These are phyloP conservation scores for Linanthus parryae DNA, from an alignment of 148 eudicot genomes.

Conservation along the genomic window DNA sequence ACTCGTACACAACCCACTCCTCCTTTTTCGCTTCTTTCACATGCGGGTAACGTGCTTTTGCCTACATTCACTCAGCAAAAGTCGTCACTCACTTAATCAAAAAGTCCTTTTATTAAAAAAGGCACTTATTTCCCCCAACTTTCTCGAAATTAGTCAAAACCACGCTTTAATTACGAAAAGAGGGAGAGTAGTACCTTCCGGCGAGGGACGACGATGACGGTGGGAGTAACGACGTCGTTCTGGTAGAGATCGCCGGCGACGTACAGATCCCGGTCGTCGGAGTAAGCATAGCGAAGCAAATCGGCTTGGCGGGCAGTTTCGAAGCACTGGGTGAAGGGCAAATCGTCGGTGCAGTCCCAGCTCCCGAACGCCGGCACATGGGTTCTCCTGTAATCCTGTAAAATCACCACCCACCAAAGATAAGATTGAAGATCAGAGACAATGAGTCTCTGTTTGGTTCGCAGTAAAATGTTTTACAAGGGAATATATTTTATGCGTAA, in stretches of 20 bases:
- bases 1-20: slow-evolving; percentile 21
- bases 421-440: no score
- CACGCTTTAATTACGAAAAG: no score
- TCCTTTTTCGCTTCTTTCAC: slow-evolving; percentile 25
- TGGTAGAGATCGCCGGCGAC: slow-evolving; percentile 75
- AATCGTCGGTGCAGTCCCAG: slow-evolving; percentile 57
- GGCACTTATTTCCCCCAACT: no score
- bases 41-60: slow-evolving; percentile 6
- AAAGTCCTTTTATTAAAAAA: not conserved
- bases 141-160: no score
- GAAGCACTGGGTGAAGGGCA: slow-evolving; percentile 75
- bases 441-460: no score
- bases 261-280: slow-evolving; percentile 63
- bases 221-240: slow-evolving; percentile 66
- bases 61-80: slow-evolving; percentile 7
- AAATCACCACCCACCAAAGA: no score
- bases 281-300: slow-evolving; percentile 21
- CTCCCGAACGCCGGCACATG: slow-evolving; percentile 86
- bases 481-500: no score
- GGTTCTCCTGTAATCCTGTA: slow-evolving; percentile 30
- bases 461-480: no score
- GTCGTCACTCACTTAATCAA: not conserved
- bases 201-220: slow-evolving; percentile 83
- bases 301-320: slow-evolving; percentile 59
- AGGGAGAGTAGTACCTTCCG: slow-evolving; percentile 36